Percentiles rank a stretch among this genome's conserved stretches.
These are phyloP conservation scores for Adansonia madagascariensis DNA, from an alignment of 441 rosid species.

Conservation along the genomic window DNA sequence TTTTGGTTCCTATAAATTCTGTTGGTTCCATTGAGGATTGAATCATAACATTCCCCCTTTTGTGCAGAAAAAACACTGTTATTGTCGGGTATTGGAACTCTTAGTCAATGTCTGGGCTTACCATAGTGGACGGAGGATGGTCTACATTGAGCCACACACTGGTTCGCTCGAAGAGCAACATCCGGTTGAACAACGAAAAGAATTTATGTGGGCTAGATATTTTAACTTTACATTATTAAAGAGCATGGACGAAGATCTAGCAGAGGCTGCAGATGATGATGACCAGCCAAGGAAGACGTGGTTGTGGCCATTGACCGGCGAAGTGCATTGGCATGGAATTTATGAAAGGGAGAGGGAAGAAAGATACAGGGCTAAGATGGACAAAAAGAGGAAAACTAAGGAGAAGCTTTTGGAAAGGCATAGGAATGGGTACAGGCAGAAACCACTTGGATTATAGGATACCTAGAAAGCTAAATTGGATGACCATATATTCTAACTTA, in stretches of 20 bases:
- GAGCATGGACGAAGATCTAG: constrained; percentile 96
- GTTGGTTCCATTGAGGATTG: constrained; percentile 13
- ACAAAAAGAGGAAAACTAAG: constrained; percentile 84
- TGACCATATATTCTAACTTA: neutral
- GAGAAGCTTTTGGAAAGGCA: constrained; percentile 71
- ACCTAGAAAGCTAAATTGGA: constrained; percentile 13
- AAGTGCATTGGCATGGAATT: constrained; percentile 96
- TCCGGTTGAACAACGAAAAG: constrained; percentile 60
- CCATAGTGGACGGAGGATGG: constrained; percentile 86
- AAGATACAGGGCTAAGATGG: constrained; percentile 89
- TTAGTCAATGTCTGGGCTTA: constrained; percentile 95
- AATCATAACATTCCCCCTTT: constrained; percentile 9
- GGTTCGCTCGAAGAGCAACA: constrained; percentile 83
- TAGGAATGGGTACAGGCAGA: constrained; percentile 77
- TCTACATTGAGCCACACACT: constrained; percentile 76
- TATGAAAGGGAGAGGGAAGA: constrained; percentile 94
- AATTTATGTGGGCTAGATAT: constrained; percentile 77
- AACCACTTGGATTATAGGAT: constrained; percentile 64
- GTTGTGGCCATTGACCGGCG: constrained; percentile 96
- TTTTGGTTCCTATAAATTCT: neutral
- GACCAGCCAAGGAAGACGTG: constrained; percentile 73
- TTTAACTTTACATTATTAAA: constrained; percentile 73
- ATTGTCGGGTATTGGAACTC: constrained; percentile 82
- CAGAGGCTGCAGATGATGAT: constrained; percentile 93
- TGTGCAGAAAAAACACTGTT: constrained; percentile 82